Conservation (phyloP, 805 yeast genomes). For the Torulaspora gathmanii region DNA sequence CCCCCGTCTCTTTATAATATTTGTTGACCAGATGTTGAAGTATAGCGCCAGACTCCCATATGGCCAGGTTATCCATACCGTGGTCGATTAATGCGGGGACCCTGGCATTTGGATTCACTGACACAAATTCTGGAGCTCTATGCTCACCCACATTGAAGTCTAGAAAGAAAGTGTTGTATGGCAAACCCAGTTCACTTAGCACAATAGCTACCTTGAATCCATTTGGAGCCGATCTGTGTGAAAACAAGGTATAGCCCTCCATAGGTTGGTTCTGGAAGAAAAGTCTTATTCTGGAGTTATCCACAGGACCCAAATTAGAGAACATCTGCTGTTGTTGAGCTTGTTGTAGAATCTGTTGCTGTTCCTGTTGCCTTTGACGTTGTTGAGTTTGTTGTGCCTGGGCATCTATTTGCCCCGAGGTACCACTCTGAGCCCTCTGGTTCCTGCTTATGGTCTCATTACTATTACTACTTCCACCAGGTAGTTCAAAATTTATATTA, state of each 20-base stretch:
- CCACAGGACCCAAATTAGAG: slow-evolving; percentile 33
- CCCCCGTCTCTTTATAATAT: slow-evolving; percentile 55
- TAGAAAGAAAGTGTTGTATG: slow-evolving; percentile 73
- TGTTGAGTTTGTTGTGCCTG: slow-evolving; percentile 18
- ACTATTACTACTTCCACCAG: slow-evolving; percentile 6
- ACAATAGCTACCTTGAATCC: slow-evolving; percentile 94
- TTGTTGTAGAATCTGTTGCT: slow-evolving; percentile 19
- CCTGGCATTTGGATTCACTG: slow-evolving; percentile 93
- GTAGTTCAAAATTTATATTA: slow-evolving; percentile 26
- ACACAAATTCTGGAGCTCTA: slow-evolving; percentile 85
- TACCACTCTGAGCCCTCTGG: slow-evolving; percentile 12
- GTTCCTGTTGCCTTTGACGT: slow-evolving; percentile 19
- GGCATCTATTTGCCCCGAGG: slow-evolving; percentile 10
- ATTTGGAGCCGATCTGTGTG: slow-evolving; percentile 88
- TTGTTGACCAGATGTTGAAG: slow-evolving; percentile 74
- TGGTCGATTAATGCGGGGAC: slow-evolving; percentile 95
- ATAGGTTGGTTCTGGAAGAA: slow-evolving; percentile 73
- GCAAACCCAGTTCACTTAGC: slow-evolving; percentile 73
- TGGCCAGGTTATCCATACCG: slow-evolving; percentile 65
- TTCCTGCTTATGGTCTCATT: slow-evolving; percentile 14
- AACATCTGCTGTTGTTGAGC: slow-evolving; percentile 22
- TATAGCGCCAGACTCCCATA: slow-evolving; percentile 96
- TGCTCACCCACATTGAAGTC: slow-evolving; percentile 90
- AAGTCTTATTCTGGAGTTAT: slow-evolving; percentile 55
- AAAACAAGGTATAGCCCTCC: slow-evolving; percentile 78